These are phyloP conservation scores for Fremontodendron californicum DNA, from an alignment of 345 rosid genomes.

Conservation along the genomic window DNA sequence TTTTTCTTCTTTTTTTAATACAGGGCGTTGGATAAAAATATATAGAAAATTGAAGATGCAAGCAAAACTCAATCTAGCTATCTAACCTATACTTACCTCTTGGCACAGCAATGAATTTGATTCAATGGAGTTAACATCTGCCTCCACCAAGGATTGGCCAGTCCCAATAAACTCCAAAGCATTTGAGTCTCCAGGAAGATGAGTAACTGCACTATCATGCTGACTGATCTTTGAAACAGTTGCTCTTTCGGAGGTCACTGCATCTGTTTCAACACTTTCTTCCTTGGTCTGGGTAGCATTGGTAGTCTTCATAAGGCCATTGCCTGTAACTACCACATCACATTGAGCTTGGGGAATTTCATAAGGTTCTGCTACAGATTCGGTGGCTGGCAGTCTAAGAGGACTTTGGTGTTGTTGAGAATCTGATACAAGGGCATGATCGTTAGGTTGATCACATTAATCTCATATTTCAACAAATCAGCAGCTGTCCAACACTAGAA, in stretches of 20 bases:
- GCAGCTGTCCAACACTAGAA: slow-evolving; percentile 87
- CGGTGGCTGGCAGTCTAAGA: not conserved
- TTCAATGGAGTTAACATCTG: slow-evolving; percentile 2
- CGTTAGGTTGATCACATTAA: slow-evolving; percentile 18
- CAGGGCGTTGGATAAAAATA: not conserved
- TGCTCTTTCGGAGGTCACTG: slow-evolving; percentile 10
- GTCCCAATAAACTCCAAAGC: slow-evolving; percentile 1
- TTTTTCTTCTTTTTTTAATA: not conserved
- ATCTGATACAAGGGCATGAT: slow-evolving; percentile 5
- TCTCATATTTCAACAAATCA: slow-evolving; percentile 55
- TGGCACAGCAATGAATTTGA: not conserved
- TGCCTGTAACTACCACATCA: not conserved
- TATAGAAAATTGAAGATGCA: not conserved
- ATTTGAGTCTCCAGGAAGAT: not conserved
- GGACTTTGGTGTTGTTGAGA: slow-evolving; percentile 7
- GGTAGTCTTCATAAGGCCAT: not conserved
- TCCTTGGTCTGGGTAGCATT: not conserved
- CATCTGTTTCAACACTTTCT: not conserved
- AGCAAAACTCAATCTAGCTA: not conserved
- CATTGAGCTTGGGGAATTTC: slow-evolving; percentile 4
- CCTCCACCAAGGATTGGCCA: slow-evolving; percentile 5
- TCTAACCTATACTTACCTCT: slow-evolving; percentile 19
- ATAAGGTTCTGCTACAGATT: slow-evolving; percentile 1
- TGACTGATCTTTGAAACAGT: not conserved
- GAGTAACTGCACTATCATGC: slow-evolving; percentile 5